Percentiles rank a stretch among this genome's conserved stretches.
Conservation (phyloP, 805 yeast genomes). For the Zygoascus biomembranicola region DNA sequence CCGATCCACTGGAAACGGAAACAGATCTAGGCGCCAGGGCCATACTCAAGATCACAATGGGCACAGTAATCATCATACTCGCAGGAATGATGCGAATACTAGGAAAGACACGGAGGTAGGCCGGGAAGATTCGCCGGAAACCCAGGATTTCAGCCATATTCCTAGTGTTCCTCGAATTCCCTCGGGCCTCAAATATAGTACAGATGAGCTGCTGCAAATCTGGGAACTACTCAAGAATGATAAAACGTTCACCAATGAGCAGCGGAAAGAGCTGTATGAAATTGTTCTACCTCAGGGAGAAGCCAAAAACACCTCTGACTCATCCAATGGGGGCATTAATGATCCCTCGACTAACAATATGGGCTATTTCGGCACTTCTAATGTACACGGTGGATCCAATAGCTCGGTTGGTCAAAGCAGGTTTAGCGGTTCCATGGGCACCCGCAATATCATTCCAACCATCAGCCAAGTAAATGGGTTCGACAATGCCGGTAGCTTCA, state of each 20-base stretch:
- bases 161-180: slow-evolving; percentile 22
- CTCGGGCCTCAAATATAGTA: slow-evolving; percentile 38
- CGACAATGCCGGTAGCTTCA: neutral
- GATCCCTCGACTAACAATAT: neutral
- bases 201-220: slow-evolving; percentile 46
- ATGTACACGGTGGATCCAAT: neutral
- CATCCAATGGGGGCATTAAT: neutral
- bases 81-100: neutral
- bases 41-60: neutral
- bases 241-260: slow-evolving; percentile 19
- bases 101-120: neutral
- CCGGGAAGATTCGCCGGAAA: neutral
- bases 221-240: slow-evolving; percentile 37
- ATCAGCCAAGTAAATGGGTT: neutral
- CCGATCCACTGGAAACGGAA: neutral
- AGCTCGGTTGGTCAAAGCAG: neutral
- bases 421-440: neutral
- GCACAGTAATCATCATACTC: neutral
- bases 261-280: neutral
- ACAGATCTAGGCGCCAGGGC: neutral
- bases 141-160: neutral
- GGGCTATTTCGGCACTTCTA: neutral
- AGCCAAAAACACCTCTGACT: neutral
- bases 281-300: neutral
- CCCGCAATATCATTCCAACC: neutral